Percentiles rank a stretch among this genome's conserved stretches.
These are phyloP conservation scores for Zoysia japonica DNA, from an alignment of 176 grass and related monocot species.

Conservation along the genomic window DNA sequence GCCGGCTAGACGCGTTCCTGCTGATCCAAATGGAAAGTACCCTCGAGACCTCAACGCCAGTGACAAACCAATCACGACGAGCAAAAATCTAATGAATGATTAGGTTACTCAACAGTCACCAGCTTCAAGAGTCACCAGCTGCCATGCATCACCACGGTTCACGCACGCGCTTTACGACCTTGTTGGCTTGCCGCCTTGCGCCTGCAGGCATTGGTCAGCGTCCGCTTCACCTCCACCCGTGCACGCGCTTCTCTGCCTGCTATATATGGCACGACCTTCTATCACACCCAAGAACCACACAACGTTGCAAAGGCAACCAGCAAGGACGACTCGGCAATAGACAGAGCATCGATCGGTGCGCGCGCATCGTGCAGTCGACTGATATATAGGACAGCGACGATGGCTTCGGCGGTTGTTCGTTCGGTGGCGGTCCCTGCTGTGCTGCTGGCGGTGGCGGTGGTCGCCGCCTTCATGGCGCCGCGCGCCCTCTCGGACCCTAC, in stretches of 20 bases:
- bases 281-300: neutral
- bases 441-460: neutral
- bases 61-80: constrained; percentile 13
- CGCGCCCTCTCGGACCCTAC: constrained; percentile 27
- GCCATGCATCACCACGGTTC: neutral
- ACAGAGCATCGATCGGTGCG: neutral
- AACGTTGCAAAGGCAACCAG: neutral
- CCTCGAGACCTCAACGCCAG: neutral
- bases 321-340: neutral
- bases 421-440: neutral
- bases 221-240: constrained; percentile 20
- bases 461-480: neutral
- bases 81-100: neutral
- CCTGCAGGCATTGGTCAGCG: constrained; percentile 4
- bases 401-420: constrained; percentile 1
- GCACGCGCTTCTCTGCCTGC: neutral
- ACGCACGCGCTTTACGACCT: constrained; percentile 29
- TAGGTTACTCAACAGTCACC: neutral
- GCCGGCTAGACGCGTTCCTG: constrained; percentile 2
- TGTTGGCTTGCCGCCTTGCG: constrained; percentile 9
- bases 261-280: neutral
- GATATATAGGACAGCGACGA: neutral
- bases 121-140: neutral
- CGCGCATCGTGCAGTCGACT: neutral
- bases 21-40: neutral